phyloP scores from a whole-genome alignment of 1,284 basidiomycete species.

The Inonotus hispidus region DNA sequence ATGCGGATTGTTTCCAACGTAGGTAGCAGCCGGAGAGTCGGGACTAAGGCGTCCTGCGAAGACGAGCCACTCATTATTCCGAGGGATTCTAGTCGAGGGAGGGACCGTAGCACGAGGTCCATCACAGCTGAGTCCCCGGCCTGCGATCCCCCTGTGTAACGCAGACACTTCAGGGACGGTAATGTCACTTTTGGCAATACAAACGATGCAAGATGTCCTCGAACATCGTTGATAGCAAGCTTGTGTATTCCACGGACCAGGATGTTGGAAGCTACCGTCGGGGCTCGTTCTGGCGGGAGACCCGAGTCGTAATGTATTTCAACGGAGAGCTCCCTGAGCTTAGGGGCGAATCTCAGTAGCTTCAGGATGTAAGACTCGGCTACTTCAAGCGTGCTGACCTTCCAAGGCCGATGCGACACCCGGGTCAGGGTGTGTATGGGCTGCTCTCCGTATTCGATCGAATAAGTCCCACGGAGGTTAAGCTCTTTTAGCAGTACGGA shows the following conservation, averaged over 20 bases:
- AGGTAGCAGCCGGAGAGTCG: not conserved
- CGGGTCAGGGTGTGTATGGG: no score
- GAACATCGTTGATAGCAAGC: no score
- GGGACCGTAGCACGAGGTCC: not conserved
- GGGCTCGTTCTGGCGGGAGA: no score
- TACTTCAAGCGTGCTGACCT: no score
- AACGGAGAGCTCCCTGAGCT: not conserved
- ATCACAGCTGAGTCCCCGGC: not conserved
- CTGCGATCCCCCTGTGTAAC: not conserved
- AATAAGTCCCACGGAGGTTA: no score
- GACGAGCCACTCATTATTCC: not conserved
- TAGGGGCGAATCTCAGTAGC: not conserved
- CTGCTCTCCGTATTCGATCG: no score
- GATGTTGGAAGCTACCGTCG: no score
- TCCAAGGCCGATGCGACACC: no score
- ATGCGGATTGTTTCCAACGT: not conserved
- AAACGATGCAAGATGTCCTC: no score
- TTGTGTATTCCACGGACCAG: no score
- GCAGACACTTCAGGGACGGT: not conserved
- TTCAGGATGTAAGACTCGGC: no score
- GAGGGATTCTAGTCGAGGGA: not conserved
- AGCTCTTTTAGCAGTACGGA: no score
- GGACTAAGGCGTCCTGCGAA: not conserved
- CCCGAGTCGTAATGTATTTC: not conserved
- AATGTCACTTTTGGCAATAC: not conserved